Base-by-base conservation (phyloP, 768 basidiomycete genomes). In the Agrocybe chaxingu region DNA sequence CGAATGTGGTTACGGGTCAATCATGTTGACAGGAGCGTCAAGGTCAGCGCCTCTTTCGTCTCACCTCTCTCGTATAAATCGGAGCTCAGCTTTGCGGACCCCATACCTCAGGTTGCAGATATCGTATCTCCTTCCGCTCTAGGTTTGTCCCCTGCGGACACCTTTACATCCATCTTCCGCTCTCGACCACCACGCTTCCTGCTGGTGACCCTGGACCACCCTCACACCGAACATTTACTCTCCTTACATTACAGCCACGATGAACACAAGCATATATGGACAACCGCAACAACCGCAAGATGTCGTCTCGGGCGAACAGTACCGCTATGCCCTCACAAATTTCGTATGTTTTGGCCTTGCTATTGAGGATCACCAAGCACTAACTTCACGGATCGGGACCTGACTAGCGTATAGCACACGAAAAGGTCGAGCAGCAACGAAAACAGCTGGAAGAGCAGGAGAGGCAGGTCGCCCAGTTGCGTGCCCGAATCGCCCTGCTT, bases 401-500 rank as follows among this genome's bases (percentile, higher is more conserved):
- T 42, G 24, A 43, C 32, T 62, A 89, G 89, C 80, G 88, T 47
- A 87, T 92, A 63, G 90, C 90, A 29, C 90, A 92, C 72, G 85
- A 92, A 66, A 91, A 88, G 66, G 90, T 92, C 57, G 90, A 92
- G 65, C 80, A 86, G 57, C 90, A 92, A 63, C 74, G 90, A 8
- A 62, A 61, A 9, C 89, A 92, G 61, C 78, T 92, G 16, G 85
- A 90, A 61, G 86, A 89, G 63, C 90, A 92, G 63, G 91, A 93
- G 56, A 75, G 81, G 55, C 89, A 92, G 64, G 85, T 92, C 40
- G 92, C 89, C 1, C 70, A 75, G 36, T 76, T 92, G 24, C 75
- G 86, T 39, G 76, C 76, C 1, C 81, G 89, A 34, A 90, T 94
- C 57, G 75, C 81, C 7, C 65, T 84, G 6, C 75, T 92, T 42